Percentiles rank a stretch among this genome's conserved stretches.
These are phyloP conservation scores for Aspergillus melleus DNA, from an alignment of 2,329 filamentous ascomycete species.

Conservation along the genomic window DNA sequence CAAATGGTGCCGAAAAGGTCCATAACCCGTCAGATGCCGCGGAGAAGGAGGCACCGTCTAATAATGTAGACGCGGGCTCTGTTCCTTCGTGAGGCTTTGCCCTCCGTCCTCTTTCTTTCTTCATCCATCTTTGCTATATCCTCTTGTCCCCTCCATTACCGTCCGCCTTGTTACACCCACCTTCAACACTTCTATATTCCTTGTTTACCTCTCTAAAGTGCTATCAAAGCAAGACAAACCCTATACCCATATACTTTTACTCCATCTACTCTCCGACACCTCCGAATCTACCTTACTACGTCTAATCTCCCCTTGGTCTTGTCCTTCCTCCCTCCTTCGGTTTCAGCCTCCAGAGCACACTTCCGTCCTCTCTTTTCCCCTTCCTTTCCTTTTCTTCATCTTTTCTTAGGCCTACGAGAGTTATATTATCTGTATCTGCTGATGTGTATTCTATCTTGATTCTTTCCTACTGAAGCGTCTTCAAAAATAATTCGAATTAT, in stretches of 20 bases:
- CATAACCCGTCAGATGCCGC: not conserved
- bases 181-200: not conserved
- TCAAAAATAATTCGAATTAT: not conserved
- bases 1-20: constrained; percentile 19
- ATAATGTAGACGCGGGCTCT: constrained; percentile 12
- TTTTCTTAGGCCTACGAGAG: not conserved
- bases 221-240: not conserved
- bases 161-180: too few species aligned
- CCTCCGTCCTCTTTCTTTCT: not conserved
- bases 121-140: not conserved
- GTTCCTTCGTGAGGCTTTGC: constrained; percentile 6
- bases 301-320: not conserved
- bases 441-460: not conserved
- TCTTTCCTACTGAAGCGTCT: not conserved
- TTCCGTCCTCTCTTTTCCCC: not conserved
- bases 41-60: not conserved
- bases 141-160: not conserved
- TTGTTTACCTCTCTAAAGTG: not conserved
- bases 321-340: not conserved
- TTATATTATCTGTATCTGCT: not conserved
- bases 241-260: not conserved
- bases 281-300: not conserved
- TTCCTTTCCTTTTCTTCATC: not conserved
- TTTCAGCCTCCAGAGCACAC: not conserved
- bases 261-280: not conserved